Base-by-base conservation (phyloP, 2,329 filamentous ascomycete genomes). In the Scedosporium apiospermum region DNA sequence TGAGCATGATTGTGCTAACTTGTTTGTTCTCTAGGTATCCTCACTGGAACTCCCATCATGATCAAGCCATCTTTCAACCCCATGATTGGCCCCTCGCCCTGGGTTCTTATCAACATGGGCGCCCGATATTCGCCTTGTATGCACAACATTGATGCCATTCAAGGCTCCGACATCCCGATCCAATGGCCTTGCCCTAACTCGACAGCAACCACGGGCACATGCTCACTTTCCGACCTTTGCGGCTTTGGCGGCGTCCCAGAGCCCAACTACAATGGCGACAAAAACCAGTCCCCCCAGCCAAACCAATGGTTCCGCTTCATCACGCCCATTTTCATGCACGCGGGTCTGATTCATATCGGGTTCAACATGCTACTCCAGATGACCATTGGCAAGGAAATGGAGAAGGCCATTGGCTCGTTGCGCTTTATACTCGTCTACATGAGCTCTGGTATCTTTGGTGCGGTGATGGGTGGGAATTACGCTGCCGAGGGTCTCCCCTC, bases 231-330 rank as follows among this genome's bases (percentile, higher is more conserved):
- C 9, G 78, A 93, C 16, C 82, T 96, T 16, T 99, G 95, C 73
- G 93, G 93, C 30, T 95, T 97, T 69, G 81, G 81, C 63, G 88
- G 88, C 64, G 87, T 92, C 5, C 87, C 86, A 0, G 84, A 92
- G 66, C 89, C 90, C 7, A 71, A 78, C 2, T 81, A 85, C 68
- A 80, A 87, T 21, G 78, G 77, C 62, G 71, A 80, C 62, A 71
- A 73, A 30, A 67, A 77, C 62, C 78, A 83, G 68, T 76, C 66
- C 9, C 81, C 88, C 2, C 81, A 85, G 65, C 95, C 95, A 0
- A 87, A 98, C 71, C 95, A 99, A 74, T 99, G 95, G 95, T 99
- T 85, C 76, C 89, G 95, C 65, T 98, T 99, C 78, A 97, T 99
- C 71, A 78, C 88, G 1, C 93, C 95, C 46, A 97, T 99, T 65